phyloP scores from a whole-genome alignment of 768 basidiomycete species.

The Phaeotremella skinneri region DNA sequence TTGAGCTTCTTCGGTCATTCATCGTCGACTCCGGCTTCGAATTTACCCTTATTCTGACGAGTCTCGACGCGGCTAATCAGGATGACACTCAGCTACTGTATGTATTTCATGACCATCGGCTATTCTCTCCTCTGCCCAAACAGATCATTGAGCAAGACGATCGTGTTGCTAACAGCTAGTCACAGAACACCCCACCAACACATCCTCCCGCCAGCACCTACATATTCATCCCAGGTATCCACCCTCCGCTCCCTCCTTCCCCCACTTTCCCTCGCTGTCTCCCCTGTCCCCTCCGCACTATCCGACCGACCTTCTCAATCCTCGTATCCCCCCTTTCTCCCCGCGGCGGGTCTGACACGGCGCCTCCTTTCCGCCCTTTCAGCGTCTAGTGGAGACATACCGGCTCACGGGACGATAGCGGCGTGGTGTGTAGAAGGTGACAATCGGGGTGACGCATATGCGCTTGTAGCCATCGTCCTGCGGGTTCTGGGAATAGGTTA shows the following conservation, averaged over 20 bases:
- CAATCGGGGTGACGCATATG: slow-evolving; percentile 66
- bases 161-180: background rate
- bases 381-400: slow-evolving; percentile 56
- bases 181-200: slow-evolving; percentile 45
- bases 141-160: background rate
- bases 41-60: slow-evolving; percentile 65
- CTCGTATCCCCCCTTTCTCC: slow-evolving; percentile 65
- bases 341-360: slow-evolving; percentile 71
- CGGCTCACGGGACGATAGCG: slow-evolving; percentile 58
- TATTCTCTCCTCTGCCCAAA: background rate
- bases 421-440: slow-evolving; percentile 82
- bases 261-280: slow-evolving; percentile 56
- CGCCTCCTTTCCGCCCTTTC: slow-evolving; percentile 65
- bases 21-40: slow-evolving; percentile 57
- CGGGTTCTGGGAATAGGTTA: slow-evolving; percentile 21
- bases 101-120: slow-evolving; percentile 32
- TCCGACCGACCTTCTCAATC: slow-evolving; percentile 10
- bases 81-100: slow-evolving; percentile 77
- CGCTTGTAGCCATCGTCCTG: slow-evolving; percentile 23
- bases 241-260: slow-evolving; percentile 56
- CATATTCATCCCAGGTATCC: slow-evolving; percentile 55
- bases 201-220: slow-evolving; percentile 54
- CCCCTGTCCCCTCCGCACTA: slow-evolving; percentile 19
- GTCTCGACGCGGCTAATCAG: slow-evolving; percentile 71
- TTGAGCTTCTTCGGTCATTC: slow-evolving; percentile 61